These are phyloP conservation scores for Botrytis medusae DNA, from an alignment of 2,329 filamentous ascomycete species.

Conservation along the genomic window DNA sequence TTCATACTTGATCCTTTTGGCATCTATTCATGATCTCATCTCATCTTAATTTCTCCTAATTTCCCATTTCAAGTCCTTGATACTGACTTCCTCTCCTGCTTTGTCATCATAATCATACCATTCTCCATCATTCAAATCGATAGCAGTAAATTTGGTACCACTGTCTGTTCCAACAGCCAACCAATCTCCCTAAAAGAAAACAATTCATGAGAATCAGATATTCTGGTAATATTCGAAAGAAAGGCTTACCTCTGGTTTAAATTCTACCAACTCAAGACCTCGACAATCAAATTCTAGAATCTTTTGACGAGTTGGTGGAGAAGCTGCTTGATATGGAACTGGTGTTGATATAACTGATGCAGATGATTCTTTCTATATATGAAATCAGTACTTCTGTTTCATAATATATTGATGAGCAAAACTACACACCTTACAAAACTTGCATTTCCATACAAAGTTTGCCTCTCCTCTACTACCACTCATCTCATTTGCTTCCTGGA, in stretches of 20 bases:
- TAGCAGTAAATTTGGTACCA: conserved; percentile 73
- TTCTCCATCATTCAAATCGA: conserved; percentile 85
- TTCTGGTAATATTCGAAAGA: neutral
- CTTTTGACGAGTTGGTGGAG: conserved; percentile 73
- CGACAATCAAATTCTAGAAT: conserved; percentile 92
- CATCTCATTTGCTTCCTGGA: conserved; percentile 82
- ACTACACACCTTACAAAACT: conserved; percentile 81
- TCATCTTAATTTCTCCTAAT: conserved; percentile 49
- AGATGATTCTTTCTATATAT: conserved; percentile 71
- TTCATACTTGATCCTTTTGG: neutral
- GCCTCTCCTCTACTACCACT: conserved; percentile 92
- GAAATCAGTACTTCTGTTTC: conserved; percentile 1
- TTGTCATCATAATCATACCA: conserved; percentile 99
- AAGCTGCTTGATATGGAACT: conserved; percentile 66
- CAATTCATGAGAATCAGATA: neutral
- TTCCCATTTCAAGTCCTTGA: conserved; percentile 86
- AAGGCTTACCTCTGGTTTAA: conserved; percentile 75
- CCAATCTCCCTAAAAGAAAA: conserved; percentile 74
- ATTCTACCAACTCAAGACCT: conserved; percentile 87
- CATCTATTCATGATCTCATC: neutral
- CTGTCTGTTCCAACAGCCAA: conserved; percentile 79
- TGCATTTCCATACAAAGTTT: conserved; percentile 99
- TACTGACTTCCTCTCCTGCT: conserved; percentile 84
- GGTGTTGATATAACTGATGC: conserved; percentile 79
- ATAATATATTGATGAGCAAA: too few species aligned